These are phyloP conservation scores for Ophiorrhiza pumila DNA, from an alignment of 257 asterid species.

Conservation along the genomic window DNA sequence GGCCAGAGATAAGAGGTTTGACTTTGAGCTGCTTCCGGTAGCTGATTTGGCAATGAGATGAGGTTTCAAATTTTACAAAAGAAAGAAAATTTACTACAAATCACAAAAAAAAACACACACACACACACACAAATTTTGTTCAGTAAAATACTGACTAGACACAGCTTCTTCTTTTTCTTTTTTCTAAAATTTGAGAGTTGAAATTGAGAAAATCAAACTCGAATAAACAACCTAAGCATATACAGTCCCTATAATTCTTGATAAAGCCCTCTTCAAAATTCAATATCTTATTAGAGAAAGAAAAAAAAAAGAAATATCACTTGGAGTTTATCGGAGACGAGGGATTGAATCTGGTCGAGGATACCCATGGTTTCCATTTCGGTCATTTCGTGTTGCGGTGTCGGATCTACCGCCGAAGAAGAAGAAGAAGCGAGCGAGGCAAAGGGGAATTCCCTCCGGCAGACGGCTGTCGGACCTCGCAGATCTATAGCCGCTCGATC, in stretches of 20 bases:
- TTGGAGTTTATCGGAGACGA: slow-evolving; percentile 90
- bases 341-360: slow-evolving; percentile 69
- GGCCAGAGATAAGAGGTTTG: too few species aligned
- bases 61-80: neutral
- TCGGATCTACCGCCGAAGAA: slow-evolving; percentile 9
- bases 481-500: too few species aligned
- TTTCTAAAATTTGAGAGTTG: too few species aligned
- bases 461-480: too few species aligned
- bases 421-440: neutral
- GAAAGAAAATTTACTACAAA: neutral
- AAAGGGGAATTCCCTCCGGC: slow-evolving; percentile 29
- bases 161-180: too few species aligned
- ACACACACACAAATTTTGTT: neutral
- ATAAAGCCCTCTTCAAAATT: neutral
- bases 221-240: neutral
- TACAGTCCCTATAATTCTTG: neutral
- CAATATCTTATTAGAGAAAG: neutral
- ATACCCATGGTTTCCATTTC: slow-evolving; percentile 60
- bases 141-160: neutral
- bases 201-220: neutral
- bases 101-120: neutral
- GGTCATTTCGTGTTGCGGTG: slow-evolving; percentile 19
- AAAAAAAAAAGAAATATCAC: slow-evolving; percentile 51
- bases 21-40: too few species aligned
- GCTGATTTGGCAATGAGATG: too few species aligned